These are phyloP conservation scores for Alternaria solani DNA, from an alignment of 2,329 filamentous ascomycete species.

Conservation along the genomic window DNA sequence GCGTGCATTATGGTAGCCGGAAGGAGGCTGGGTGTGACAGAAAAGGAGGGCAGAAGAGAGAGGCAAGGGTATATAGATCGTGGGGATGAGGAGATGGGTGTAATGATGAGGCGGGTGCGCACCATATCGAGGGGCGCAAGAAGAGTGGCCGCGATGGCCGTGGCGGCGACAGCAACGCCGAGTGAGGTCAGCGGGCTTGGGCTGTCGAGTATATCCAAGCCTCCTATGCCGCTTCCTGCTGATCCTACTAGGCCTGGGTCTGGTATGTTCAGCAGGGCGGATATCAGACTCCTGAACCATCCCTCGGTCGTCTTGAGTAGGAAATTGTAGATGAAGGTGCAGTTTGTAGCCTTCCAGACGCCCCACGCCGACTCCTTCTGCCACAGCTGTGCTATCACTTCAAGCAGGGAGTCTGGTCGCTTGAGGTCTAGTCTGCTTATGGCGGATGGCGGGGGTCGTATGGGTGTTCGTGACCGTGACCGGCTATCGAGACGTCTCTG, in stretches of 20 bases:
- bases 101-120: conserved; percentile 85
- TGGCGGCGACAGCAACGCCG: conserved; percentile 72
- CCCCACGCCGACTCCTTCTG: conserved; percentile 88
- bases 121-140: conserved; percentile 90
- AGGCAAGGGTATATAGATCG: conserved; percentile 81
- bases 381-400: conserved; percentile 89
- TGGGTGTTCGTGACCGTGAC: conserved; percentile 50
- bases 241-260: conserved; percentile 70
- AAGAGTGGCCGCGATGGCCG: conserved; percentile 76
- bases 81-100: conserved; percentile 75
- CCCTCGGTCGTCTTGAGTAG: conserved; percentile 87
- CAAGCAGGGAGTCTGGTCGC: conserved; percentile 80
- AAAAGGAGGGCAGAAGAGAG: conserved; percentile 75
- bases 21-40: conserved; percentile 73
- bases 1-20: conserved; percentile 88
- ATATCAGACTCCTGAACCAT: conserved; percentile 90
- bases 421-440: conserved; percentile 74
- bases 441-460: conserved; percentile 50
- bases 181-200: conserved; percentile 84
- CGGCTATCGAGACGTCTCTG: conserved; percentile 48
- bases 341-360: conserved; percentile 92
- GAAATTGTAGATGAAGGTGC: conserved; percentile 89
- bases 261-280: conserved; percentile 87
- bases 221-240: conserved; percentile 61
- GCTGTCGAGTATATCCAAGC: conserved; percentile 81